Evolutionary conservation across 148 eudicot genomes (phyloP), one percentile per base, ranked within the genome.

Genomic region (Spergularia bocconei): DNA sequence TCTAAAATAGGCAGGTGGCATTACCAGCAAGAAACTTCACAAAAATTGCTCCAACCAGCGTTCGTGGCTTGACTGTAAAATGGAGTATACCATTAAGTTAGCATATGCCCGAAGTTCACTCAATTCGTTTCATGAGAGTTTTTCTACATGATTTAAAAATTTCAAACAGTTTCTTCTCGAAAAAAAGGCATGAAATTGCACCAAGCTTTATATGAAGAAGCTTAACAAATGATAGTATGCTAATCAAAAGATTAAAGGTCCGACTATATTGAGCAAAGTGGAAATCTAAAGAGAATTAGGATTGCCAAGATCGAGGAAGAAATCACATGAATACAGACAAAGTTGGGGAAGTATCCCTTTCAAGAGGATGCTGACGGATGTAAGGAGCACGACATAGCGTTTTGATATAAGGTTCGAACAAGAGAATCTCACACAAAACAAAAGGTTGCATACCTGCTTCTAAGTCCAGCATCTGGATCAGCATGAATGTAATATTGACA

Each of bases 401-500:
- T 41, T 39, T 50, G 71, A 38, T 36, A 55, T 1, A 74, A 13
- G 19, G 15, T 20, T 7, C 54, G 52, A 56, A 44, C 65, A 74
- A 62, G 17, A 53, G 61, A 51, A 74, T 51, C 53, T 23, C 67
- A 50, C 17, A 77, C 12, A 19, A 55, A 39, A 29, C n/a, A 52
- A 36, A 63, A 55, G 53, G 70, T 1, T 16, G 72, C 63, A 52
- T 67, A 93, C 97, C 97, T 81, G 95, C 93, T 90, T 91, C 98
- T 63, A 94, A 88, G 74, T 92, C 98, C 74, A 94, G 89, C 92
- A 94, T 92, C 85, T 92, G 98, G 79, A 92, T 89, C 81, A 94
- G 88, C 92, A 94, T 89, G 81, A 94, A 94, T 51, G 98, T 91
- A 79, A 94, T 90, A 82, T 94, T 94, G 73, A 94, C 98, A 74